phyloP scores from a whole-genome alignment of 208 protist species.

The Angomonas deanei region DNA sequence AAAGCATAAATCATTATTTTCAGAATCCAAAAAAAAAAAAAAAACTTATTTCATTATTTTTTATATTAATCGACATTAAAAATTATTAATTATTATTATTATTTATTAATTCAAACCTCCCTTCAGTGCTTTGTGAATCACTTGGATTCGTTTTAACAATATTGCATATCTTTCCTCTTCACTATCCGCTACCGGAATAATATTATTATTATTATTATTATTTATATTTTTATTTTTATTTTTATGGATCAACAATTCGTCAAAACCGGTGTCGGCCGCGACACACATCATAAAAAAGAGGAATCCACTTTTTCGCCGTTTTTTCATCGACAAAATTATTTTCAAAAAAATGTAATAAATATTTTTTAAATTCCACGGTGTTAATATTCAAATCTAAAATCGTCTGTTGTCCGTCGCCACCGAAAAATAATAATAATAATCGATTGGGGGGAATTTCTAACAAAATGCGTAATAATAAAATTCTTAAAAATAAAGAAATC shows the following conservation, averaged over 20 bases:
- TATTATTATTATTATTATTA: neutral
- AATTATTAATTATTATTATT: neutral
- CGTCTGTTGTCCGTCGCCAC: conserved; percentile 65
- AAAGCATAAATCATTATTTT: neutral
- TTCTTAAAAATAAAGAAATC: conserved; percentile 68
- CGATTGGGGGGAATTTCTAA: conserved; percentile 41
- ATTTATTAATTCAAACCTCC: conserved; percentile 35
- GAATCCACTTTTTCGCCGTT: conserved; percentile 55
- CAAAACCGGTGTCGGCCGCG: conserved; percentile 54
- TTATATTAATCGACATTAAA: neutral
- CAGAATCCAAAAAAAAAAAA: conserved; percentile 14
- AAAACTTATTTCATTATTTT: neutral
- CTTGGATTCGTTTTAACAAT: conserved; percentile 62
- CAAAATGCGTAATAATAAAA: conserved; percentile 68
- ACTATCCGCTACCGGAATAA: neutral
- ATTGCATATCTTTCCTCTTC: conserved; percentile 11
- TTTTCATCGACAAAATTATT: conserved; percentile 74
- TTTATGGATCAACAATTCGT: conserved; percentile 11
- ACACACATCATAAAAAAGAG: conserved; percentile 70
- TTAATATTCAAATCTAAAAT: no score
- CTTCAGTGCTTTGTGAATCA: conserved; percentile 69
- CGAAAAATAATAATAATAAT: conserved; percentile 75
- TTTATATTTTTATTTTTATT: no score
- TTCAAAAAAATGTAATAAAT: conserved; percentile 49
- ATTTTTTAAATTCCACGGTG: conserved; percentile 34